Evolutionary conservation across 768 basidiomycete species (phyloP), one percentile per base, ranked within the genome.

Genomic region (Lactarius sanguifluus): DNA sequence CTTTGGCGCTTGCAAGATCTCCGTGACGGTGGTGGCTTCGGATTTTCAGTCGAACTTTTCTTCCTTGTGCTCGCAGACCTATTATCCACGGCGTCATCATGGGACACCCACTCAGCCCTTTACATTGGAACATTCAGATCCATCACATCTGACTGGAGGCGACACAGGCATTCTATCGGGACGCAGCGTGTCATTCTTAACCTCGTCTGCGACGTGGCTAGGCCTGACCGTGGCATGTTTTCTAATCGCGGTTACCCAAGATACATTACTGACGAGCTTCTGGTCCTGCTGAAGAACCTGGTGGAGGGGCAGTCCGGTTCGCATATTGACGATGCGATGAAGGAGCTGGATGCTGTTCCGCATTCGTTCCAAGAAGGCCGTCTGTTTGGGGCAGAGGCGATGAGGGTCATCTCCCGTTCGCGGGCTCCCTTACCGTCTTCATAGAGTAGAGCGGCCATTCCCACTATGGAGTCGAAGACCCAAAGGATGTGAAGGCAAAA

Each of bases 161-260:
- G 7, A 40, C 23, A 45, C 58, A 55, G 38, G 5, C 23, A 61
- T 12, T 62, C 54, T 1, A 18, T 41, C 2, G 69, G 56, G 36
- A 67, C 66, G 18, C 65, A 67, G 20, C 43, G 73, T 64, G 1
- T 71, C 71, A 3, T 69, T 65, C 5, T 77, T 69, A n/a, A 75
- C 75, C 18, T 65, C 69, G 9, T 45, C 43, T 45, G 20, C 43
- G 43, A 45, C 20, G 6, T 45, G 70, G 71, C 77, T 73, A 67
- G 54, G 20, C 50, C 9, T 6, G 34, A 13, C n/a, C 58, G 2
- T 20, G 16, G 25, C 36, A 7, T 8, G n/a, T 2, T 18, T 5
- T 25, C 36, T 13, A 20, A 12, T 54, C 6, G 6, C 23, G 5
- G 5, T 25, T 47, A 15, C n/a, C 59, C 64, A 38, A 16, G 9